Conservation (phyloP, 2,329 filamentous ascomycete genomes). For the Dactylellina drechsleri region DNA sequence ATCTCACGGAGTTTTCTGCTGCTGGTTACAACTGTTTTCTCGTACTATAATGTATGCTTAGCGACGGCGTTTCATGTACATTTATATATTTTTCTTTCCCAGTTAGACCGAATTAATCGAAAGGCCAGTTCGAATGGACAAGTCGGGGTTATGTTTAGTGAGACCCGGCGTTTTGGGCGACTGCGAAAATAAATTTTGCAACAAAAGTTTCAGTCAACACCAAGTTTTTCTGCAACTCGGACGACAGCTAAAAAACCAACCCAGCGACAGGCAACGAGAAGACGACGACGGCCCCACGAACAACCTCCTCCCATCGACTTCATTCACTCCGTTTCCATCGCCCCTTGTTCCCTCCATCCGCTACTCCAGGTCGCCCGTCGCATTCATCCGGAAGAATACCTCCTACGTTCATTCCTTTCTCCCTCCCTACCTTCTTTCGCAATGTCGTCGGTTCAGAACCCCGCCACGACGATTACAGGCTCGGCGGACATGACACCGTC, state of each 20-base stretch:
- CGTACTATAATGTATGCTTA: conserved; percentile 28
- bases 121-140: not conserved
- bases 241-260: too few relatives aligned
- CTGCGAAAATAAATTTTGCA: conserved; percentile 48
- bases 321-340: conserved; percentile 6
- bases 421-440: not conserved
- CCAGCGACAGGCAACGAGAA: too few relatives aligned
- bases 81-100: too few relatives aligned
- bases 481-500: conserved; percentile 78
- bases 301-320: conserved; percentile 11
- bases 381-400: not conserved
- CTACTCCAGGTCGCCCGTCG: too few relatives aligned
- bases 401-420: not conserved
- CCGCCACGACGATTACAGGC: conserved; percentile 67
- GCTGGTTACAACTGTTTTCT: not conserved
- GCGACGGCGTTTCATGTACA: conserved; percentile 44
- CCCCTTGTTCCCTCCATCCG: not conserved
- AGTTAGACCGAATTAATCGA: not conserved
- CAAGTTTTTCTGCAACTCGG: conserved; percentile 19
- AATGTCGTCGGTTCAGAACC: conserved; percentile 61
- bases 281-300: conserved; percentile 6
- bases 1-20: conserved; percentile 27
- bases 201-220: conserved; percentile 43
- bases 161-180: conserved; percentile 43
- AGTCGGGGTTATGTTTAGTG: not conserved